Evolutionary conservation across 2,329 filamentous ascomycete species (phyloP), one percentile per base, ranked within the genome.

Genomic region (Penicillium expansum): DNA sequence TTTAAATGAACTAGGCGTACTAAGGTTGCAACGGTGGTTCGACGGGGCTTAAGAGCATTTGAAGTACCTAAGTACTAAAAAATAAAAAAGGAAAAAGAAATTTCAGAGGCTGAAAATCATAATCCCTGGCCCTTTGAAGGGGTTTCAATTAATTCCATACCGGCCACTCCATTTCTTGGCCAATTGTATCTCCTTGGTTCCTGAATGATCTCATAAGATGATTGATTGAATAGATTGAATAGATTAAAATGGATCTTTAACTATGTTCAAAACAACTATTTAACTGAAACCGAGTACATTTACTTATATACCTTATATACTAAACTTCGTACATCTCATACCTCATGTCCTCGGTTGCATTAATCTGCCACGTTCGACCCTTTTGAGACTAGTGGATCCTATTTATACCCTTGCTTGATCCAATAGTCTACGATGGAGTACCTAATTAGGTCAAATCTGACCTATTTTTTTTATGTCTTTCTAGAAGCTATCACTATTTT

Each of bases 111-210:
- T 33, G 29, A 55, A 47, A 47, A 10, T 39, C 5, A 18, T 48
- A 42, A 42, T 35, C 20, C 27, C 5, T 29, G 30, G 14, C 48
- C 53, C 41, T 56, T 52, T 16, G 41, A 52, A 47, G 54, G 54
- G 54, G 54, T 32, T 55, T 37, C 38, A 44, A 51, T 51, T 41
- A 47, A 56, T 38, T 56, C 48, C 54, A 56, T 56, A 52, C 54
- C 54, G 48, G 54, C 54, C 54, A 56, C 54, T 52, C n/a, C 18
- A 52, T 41, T 52, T 56, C 54, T 52, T 52, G 48, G 48, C 54
- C 42, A 56, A 51, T 51, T n/a, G 47, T 37, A 32, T 33, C 13
- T 30, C 37, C 41, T 32, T 55, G 38, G 37, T 55, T 32, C 53
- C 48, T 51, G 47, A 13, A 55, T 51, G 39, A 51, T 55, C 24